Conservation (phyloP, 768 basidiomycete genomes). For the Lactarius akahatsu region DNA sequence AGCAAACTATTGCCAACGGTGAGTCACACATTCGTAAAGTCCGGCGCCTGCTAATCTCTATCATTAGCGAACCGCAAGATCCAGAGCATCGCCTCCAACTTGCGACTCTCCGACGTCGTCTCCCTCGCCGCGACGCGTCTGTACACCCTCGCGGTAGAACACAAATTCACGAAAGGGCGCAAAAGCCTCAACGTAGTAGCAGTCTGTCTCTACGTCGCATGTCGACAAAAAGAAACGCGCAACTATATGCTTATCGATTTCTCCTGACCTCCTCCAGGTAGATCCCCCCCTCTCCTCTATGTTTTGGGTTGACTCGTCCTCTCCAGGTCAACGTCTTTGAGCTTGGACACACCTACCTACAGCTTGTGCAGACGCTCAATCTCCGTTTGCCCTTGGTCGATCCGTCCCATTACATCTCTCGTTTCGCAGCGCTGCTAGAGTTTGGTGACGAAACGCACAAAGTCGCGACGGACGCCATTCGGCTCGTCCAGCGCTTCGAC, state of each 20-base stretch:
- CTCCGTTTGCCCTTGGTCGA: constrained; percentile 87
- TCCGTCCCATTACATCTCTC: constrained; percentile 94
- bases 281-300: constrained; percentile 15
- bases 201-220: constrained; percentile 93
- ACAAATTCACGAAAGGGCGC: constrained; percentile 92
- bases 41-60: neutral
- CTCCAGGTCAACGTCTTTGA: constrained; percentile 93
- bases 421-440: constrained; percentile 91
- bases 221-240: constrained; percentile 84
- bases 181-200: constrained; percentile 92
- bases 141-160: constrained; percentile 91
- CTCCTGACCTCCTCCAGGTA: constrained; percentile 90
- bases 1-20: constrained; percentile 92
- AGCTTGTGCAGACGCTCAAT: constrained; percentile 85
- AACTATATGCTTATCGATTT: constrained; percentile 99
- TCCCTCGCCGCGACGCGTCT: constrained; percentile 78
- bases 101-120: constrained; percentile 78
- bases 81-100: constrained; percentile 71
- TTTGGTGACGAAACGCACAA: constrained; percentile 93
- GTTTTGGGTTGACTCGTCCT: constrained; percentile 1
- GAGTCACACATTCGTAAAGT: constrained; percentile 31
- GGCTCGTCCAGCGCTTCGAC: constrained; percentile 91
- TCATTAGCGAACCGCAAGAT: constrained; percentile 76
- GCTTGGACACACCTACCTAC: constrained; percentile 93
- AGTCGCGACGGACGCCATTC: constrained; percentile 90